These are phyloP conservation scores for Ormosia emarginata DNA, from an alignment of 306 rosid species.

Conservation along the genomic window DNA sequence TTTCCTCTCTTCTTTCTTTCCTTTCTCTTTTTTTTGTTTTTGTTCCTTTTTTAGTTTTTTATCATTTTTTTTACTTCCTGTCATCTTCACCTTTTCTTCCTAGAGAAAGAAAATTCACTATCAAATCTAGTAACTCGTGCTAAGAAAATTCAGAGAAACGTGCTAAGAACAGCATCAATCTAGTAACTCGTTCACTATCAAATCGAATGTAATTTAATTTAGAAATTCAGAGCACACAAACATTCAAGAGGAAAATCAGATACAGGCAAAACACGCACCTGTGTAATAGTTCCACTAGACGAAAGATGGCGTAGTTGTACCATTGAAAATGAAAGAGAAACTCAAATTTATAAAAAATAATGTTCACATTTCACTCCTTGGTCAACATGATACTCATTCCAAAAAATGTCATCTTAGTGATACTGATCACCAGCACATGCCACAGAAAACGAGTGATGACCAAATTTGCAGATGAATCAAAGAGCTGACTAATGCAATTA, in stretches of 20 bases:
- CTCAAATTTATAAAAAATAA: neutral
- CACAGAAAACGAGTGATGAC: neutral
- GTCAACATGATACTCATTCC: neutral
- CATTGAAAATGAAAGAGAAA: neutral
- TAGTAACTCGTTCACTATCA: neutral
- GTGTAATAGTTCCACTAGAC: neutral
- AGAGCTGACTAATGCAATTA: neutral
- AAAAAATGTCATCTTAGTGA: neutral
- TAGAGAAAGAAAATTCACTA: neutral
- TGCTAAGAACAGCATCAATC: neutral
- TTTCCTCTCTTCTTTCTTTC: too few relatives aligned
- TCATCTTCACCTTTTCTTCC: too few relatives aligned
- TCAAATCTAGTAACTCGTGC: too few relatives aligned
- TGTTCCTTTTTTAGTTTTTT: too few relatives aligned
- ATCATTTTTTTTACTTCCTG: too few relatives aligned
- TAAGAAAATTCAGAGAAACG: neutral
- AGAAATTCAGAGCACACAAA: neutral
- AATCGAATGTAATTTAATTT: neutral
- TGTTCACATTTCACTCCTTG: neutral
- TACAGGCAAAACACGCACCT: neutral
- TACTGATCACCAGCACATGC: neutral
- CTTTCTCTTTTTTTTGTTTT: too few relatives aligned
- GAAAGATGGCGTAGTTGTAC: neutral
- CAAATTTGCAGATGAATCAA: constrained; percentile 8
- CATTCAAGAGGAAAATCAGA: neutral